A percentile compares a stretch with the other conserved stretches of the same genome.
These are phyloP conservation scores for Delphinella strobiligena DNA, from an alignment of 2,329 filamentous ascomycete genomes.

Conservation along the genomic window DNA sequence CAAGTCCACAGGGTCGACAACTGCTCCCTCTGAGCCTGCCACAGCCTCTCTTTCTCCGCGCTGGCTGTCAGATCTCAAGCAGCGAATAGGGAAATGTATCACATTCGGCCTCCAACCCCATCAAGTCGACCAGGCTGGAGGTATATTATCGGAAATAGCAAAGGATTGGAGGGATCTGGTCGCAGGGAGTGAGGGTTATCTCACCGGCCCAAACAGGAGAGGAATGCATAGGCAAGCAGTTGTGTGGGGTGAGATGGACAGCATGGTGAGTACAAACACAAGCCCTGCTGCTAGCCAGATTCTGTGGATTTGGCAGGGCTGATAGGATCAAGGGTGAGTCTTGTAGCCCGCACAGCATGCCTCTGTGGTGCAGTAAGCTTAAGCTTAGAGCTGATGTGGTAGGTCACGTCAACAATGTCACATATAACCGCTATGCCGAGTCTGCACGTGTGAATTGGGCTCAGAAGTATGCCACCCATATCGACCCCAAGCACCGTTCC, in stretches of 20 bases:
- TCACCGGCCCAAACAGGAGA: conserved; percentile 50
- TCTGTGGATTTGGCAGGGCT: conserved; percentile 1
- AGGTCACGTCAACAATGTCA: conserved; percentile 80
- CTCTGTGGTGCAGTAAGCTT: not conserved
- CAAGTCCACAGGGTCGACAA: not conserved
- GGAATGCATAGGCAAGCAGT: conserved; percentile 56
- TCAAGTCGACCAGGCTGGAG: conserved; percentile 47
- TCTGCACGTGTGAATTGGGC: conserved; percentile 70
- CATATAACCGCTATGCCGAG: conserved; percentile 75
- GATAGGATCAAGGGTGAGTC: conserved; percentile 4
- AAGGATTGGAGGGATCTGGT: conserved; percentile 59
- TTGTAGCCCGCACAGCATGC: not conserved
- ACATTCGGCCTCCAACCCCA: conserved; percentile 53
- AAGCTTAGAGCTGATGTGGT: conserved; percentile 9
- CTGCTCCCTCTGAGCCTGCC: conserved; percentile 11
- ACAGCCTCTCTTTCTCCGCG: conserved; percentile 34
- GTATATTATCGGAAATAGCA: conserved; percentile 48
- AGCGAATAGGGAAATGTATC: conserved; percentile 61
- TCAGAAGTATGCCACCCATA: conserved; percentile 51
- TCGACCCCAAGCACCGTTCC: conserved; percentile 47
- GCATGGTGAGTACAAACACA: conserved; percentile 36
- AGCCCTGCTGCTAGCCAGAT: not conserved
- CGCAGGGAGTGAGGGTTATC: conserved; percentile 63
- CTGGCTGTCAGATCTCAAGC: conserved; percentile 59
- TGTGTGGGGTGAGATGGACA: conserved; percentile 73